These are phyloP conservation scores for Pisolithus marmoratus DNA, from an alignment of 768 basidiomycete genomes.

Conservation along the genomic window DNA sequence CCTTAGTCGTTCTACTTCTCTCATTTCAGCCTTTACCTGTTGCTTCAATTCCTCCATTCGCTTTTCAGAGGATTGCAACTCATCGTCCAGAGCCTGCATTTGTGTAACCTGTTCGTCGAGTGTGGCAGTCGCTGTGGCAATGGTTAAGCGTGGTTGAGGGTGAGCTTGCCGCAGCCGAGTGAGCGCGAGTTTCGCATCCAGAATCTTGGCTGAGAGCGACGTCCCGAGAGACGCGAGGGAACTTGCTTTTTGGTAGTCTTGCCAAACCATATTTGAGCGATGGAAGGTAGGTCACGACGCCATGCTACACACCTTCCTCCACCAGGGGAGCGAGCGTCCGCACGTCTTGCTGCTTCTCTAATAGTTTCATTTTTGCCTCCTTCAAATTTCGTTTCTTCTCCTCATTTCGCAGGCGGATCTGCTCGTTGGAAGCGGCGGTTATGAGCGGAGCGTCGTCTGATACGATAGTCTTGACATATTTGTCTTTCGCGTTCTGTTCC, in stretches of 20 bases:
- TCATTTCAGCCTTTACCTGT: conserved; percentile 48
- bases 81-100: conserved; percentile 72
- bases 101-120: conserved; percentile 72
- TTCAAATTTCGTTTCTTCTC: conserved; percentile 68
- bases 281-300: background rate
- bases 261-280: background rate
- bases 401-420: conserved; percentile 52
- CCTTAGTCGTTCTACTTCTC: conserved; percentile 54
- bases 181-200: conserved; percentile 76
- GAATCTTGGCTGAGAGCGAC: conserved; percentile 65
- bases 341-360: conserved; percentile 58
- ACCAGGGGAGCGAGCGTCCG: conserved; percentile 59
- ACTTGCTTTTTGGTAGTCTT: conserved; percentile 59
- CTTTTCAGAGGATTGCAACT: conserved; percentile 49
- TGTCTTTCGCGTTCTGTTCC: conserved; percentile 87
- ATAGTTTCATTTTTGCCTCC: conserved; percentile 54
- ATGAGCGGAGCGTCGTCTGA: conserved; percentile 81
- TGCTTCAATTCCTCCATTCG: conserved; percentile 52
- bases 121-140: conserved; percentile 65
- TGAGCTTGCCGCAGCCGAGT: conserved; percentile 78
- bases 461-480: conserved; percentile 82
- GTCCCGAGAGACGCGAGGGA: conserved; percentile 49
- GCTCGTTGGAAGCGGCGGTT: conserved; percentile 74
- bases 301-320: conserved; percentile 49
- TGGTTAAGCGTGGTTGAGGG: conserved; percentile 74